phyloP scores from a whole-genome alignment of 192 early-diverging fungal species.

The Phlyctochytrium planicorne region DNA sequence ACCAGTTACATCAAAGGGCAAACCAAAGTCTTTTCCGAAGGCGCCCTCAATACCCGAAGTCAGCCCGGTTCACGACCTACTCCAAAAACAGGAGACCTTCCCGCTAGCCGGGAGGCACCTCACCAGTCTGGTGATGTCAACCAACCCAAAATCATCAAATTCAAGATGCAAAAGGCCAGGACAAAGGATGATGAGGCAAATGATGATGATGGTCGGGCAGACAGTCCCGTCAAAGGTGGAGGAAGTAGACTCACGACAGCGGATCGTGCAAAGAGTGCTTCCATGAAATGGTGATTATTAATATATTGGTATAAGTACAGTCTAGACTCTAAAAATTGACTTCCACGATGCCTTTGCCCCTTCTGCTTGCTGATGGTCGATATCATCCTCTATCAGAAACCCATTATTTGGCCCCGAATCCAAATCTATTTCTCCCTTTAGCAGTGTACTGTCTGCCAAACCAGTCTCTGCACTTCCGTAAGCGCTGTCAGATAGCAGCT shows the following conservation, averaged over 20 bases:
- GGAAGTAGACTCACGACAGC: not conserved
- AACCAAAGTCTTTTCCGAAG: not conserved
- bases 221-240: conserved; percentile 1
- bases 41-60: not conserved
- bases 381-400: too few species aligned
- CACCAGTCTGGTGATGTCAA: not conserved
- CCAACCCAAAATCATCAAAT: conserved; percentile 9
- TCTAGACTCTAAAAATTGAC: too few species aligned
- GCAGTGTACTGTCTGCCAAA: too few species aligned
- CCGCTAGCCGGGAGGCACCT: not conserved
- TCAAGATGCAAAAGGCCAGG: conserved; percentile 13
- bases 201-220: not conserved
- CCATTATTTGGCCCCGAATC: too few species aligned
- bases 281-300: not conserved
- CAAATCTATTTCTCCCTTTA: too few species aligned
- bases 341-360: too few species aligned
- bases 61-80: not conserved
- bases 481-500: too few species aligned
- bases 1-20: not conserved
- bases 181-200: not conserved
- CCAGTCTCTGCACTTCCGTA: too few species aligned
- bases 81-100: too few species aligned
- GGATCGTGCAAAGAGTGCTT: not conserved
- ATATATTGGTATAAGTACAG: too few species aligned
- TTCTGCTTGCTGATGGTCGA: too few species aligned